A percentile compares a stretch with the other conserved stretches of the same genome.
phyloP scores from a whole-genome alignment of 768 basidiomycete species.

The Termitomyces sp. region DNA sequence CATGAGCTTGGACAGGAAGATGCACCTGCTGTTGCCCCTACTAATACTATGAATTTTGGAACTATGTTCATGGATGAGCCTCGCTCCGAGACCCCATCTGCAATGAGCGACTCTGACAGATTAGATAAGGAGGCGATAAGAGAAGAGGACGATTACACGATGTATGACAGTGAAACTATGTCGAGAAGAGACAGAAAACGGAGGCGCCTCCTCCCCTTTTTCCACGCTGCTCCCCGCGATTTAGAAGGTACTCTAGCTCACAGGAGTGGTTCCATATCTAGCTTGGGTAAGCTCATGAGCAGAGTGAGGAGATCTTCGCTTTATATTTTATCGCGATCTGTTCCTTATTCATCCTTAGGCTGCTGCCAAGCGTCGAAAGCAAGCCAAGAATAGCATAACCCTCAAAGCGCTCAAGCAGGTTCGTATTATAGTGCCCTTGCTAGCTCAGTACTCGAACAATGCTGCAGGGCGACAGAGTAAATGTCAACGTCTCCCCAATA shows the following conservation, averaged over 20 bases:
- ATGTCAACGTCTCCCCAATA: conserved; percentile 52
- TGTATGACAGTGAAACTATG: conserved; percentile 4
- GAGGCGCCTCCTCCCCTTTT: conserved; percentile 4
- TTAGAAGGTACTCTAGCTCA: conserved; percentile 11
- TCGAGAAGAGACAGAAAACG: conserved; percentile 7
- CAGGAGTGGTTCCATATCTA: conserved; percentile 4
- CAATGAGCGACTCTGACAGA: conserved; percentile 2
- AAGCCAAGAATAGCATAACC: conserved; percentile 9
- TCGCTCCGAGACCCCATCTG: conserved; percentile 33
- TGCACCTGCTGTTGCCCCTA: conserved; percentile 7
- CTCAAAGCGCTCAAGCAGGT: conserved; percentile 18
- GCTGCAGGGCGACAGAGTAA: conserved; percentile 41
- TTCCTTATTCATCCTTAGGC: conserved; percentile 5
- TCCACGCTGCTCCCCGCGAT: conserved; percentile 6
- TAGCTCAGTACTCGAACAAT: not conserved
- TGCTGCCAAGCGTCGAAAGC: conserved; percentile 9
- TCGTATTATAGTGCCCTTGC: not conserved
- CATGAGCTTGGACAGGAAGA: conserved; percentile 45
- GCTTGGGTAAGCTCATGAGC: conserved; percentile 10
- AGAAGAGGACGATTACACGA: conserved; percentile 7
- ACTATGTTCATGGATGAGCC: conserved; percentile 22
- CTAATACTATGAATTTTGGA: conserved; percentile 17
- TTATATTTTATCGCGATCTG: not conserved
- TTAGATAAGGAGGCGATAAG: conserved; percentile 2
- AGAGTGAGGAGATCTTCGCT: not conserved